These are phyloP conservation scores for Babesia ovata DNA, from an alignment of 169 alveolate species.

Conservation along the genomic window DNA sequence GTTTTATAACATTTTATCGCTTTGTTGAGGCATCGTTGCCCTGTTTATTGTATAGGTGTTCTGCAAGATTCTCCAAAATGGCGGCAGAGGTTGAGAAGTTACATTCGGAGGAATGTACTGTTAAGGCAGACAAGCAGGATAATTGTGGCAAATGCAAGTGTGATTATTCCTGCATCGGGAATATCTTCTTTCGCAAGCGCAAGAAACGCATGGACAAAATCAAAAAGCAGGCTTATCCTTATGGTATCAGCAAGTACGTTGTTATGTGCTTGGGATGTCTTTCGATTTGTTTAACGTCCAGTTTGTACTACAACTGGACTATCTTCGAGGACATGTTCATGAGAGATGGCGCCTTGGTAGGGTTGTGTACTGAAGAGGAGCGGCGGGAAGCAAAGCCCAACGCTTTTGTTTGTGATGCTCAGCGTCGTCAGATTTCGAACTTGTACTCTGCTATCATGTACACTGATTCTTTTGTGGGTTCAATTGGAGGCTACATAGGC, in stretches of 20 bases:
- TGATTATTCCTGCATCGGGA: constrained; percentile 2
- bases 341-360: constrained; percentile 17
- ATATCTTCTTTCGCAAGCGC: constrained; percentile 15
- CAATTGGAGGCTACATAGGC: constrained; percentile 44
- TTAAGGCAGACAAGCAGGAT: background rate
- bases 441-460: constrained; percentile 32
- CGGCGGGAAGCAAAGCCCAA: constrained; percentile 18
- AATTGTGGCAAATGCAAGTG: constrained; percentile 1
- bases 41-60: background rate
- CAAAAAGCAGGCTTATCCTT: constrained; percentile 39
- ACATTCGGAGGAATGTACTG: background rate
- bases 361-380: constrained; percentile 52
- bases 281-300: constrained; percentile 46
- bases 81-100: background rate
- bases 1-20: too few relatives aligned
- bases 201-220: constrained; percentile 8
- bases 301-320: constrained; percentile 68
- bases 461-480: constrained; percentile 39
- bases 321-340: constrained; percentile 52
- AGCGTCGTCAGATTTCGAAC: constrained; percentile 48
- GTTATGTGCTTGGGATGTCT: constrained; percentile 38
- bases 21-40: too few relatives aligned
- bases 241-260: constrained; percentile 25
- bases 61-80: background rate
- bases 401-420: constrained; percentile 51